Evolutionary conservation across 2,329 filamentous ascomycete species (phyloP).

Genomic region (Metarhizium sp.): DNA sequence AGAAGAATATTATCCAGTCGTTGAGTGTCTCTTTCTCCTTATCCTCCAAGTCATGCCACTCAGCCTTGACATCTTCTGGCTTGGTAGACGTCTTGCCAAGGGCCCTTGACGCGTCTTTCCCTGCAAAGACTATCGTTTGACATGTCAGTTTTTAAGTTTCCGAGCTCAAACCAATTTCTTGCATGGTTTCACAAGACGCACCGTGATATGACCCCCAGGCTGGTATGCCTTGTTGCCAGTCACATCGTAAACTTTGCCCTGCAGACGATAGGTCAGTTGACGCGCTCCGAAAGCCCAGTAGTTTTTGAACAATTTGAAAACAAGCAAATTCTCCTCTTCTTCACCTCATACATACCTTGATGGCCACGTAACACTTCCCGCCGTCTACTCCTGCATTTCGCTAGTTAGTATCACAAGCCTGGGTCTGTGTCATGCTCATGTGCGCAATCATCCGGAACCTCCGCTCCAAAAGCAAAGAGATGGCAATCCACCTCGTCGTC

Average conservation of each 20-base stretch:
- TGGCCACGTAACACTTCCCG: conserved; percentile 57
- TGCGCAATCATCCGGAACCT: neutral
- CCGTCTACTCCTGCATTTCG: conserved; percentile 50
- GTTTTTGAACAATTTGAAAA: neutral
- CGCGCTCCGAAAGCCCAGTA: neutral
- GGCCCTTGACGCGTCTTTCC: conserved; percentile 90
- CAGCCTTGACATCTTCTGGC: conserved; percentile 67
- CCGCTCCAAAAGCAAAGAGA: neutral
- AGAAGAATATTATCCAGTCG: conserved; percentile 95
- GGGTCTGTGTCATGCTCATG: neutral
- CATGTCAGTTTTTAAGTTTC: neutral
- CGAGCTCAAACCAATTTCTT: neutral
- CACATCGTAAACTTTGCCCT: conserved; percentile 94
- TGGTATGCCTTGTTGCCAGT: conserved; percentile 81
- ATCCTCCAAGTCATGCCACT: conserved; percentile 76
- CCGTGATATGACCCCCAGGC: conserved; percentile 78
- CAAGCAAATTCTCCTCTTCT: neutral
- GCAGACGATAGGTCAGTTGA: conserved; percentile 1
- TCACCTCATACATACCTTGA: conserved; percentile 43
- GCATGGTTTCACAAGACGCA: conserved; percentile 32
- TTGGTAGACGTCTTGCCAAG: conserved; percentile 82
- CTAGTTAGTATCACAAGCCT: neutral
- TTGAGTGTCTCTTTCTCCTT: conserved; percentile 78
- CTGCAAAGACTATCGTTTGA: conserved; percentile 69
- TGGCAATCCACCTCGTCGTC: neutral